Evolutionary conservation across 2,329 filamentous ascomycete species (phyloP), one percentile per base, ranked within the genome.

Genomic region (Aspergillus sp.): DNA sequence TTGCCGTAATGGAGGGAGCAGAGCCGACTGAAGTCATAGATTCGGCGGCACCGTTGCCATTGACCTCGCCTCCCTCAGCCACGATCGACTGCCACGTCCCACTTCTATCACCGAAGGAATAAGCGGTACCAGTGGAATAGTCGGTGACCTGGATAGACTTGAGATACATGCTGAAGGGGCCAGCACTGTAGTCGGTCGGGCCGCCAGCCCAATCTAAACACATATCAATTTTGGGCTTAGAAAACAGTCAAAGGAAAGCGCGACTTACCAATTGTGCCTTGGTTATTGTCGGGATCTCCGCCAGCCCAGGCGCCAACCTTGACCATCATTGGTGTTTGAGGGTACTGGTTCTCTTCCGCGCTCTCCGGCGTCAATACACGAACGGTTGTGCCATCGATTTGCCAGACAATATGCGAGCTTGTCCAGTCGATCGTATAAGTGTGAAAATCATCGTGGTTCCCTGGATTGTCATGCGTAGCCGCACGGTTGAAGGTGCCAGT

Each of bases 401-500:
- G 88, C 93, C 94, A 99, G 43, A 93, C 84, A 72, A 97, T 90
- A 73, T 93, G 89, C 57, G 90, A 85, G 45, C 88, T 82, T 0
- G 92, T 97, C 95, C 95, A 99, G 76, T 97, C 93, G 70, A 98
- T 82, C 3, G 89, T 89, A 80, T 98, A 99, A 9, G 88, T 97
- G 77, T 94, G 89, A 77, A 90, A 97, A 41, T 84, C 77, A 54
- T 82, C 82, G 75, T 97, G 93, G 65, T 90, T 95, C 70, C 85
- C 79, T 64, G 82, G 67, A 72, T 88, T 81, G 4, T 86, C 79
- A 76, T 96, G 91, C 76, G 92, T 93, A 61, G 91, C 89, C 64
- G 92, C 93, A 59, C 95, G 90, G 79, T 96, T 92, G 82, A 94
- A 96, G n/a, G 85, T 85, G 31, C 85, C 89, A 0, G 92, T 93